These are phyloP conservation scores for Pichia sp. DNA, from an alignment of 1,139 yeast genomes.

Conservation along the genomic window DNA sequence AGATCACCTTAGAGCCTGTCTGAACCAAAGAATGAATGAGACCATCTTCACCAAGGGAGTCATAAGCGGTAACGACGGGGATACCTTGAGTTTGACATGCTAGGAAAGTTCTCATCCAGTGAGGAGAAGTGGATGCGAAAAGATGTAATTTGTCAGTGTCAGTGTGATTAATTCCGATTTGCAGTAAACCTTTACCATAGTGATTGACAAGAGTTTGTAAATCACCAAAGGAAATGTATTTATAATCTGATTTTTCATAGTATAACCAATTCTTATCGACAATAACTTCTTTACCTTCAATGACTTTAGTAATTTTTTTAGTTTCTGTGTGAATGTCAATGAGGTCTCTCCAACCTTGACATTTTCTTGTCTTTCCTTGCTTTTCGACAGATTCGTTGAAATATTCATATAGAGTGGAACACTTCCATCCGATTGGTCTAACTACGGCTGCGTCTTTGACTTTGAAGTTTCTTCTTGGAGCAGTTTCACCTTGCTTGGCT, in stretches of 20 bases:
- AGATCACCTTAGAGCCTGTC: slow-evolving; percentile 71
- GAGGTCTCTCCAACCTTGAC: slow-evolving; percentile 79
- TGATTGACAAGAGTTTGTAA: slow-evolving; percentile 42
- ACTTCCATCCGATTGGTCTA: slow-evolving; percentile 49
- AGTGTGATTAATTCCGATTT: slow-evolving; percentile 64
- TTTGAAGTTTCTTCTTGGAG: slow-evolving; percentile 73
- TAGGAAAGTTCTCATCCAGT: slow-evolving; percentile 86
- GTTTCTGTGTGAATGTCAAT: slow-evolving; percentile 68
- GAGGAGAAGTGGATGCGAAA: slow-evolving; percentile 77
- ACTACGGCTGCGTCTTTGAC: slow-evolving; percentile 48
- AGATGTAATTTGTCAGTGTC: slow-evolving; percentile 65
- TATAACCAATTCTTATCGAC: slow-evolving; percentile 84
- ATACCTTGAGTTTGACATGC: slow-evolving; percentile 73
- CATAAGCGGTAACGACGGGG: slow-evolving; percentile 94
- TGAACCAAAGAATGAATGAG: slow-evolving; percentile 78
- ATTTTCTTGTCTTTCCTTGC: slow-evolving; percentile 42
- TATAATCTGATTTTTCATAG: slow-evolving; percentile 72
- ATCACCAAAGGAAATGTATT: slow-evolving; percentile 56
- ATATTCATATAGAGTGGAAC: slow-evolving; percentile 65
- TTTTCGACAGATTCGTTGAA: slow-evolving; percentile 55
- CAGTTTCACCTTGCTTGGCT: slow-evolving; percentile 81
- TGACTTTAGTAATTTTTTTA: slow-evolving; percentile 64
- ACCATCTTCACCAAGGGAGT: slow-evolving; percentile 90
- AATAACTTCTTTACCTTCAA: slow-evolving; percentile 67
- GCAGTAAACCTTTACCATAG: slow-evolving; percentile 69